Evolutionary conservation across 495 filamentous ascomycete species (phyloP), one percentile per base, ranked within the genome.

Genomic region (Neohortaea acidophila): DNA sequence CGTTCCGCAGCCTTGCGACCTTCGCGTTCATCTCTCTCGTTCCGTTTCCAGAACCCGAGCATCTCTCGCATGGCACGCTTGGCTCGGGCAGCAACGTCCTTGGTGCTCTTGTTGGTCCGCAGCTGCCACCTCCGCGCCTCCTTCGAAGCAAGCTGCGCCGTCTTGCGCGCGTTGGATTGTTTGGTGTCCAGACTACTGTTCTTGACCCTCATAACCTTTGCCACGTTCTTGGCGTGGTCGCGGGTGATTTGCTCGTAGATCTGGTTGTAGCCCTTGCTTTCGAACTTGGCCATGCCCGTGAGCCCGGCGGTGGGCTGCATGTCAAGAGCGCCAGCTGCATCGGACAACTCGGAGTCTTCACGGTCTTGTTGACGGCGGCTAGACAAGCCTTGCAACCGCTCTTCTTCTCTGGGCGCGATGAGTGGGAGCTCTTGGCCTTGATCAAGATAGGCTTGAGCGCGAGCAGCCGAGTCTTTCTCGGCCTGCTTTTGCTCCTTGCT

Each of bases 21-120:
- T 52, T 96, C 89, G 44, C 91, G 80, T 59, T 99, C 89, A 52
- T 96, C 91, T 26, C 85, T 75, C 61, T 99, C 89, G 59, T 99
- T 99, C 33, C 86, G 79, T 58, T 96, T 96, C 89, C 89, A 99
- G 74, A 96, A 99, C 21, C 79, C 73, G 76, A 94, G 89, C 89
- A 99, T 99, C 62, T 99, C 89, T 48, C 89, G 75, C 89, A 99
- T 99, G 37, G 82, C 85, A 33, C 89, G 75, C 66, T 99, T 99
- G 14, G 89, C 91, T 15, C 91, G 75, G 26, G 91, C 89, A 48
- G 96, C 91, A 0, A 89, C 81, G 58, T 99, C 89, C 60, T 99
- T 99, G 52, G 77, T 81, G 51, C 85, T 89, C 68, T 99, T 99
- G 65, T 96, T 99, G 25, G 89, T 96, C 25, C 82, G 78, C 31